Conservation (phyloP, 768 basidiomycete species). For the Suillus ampliporus region DNA sequence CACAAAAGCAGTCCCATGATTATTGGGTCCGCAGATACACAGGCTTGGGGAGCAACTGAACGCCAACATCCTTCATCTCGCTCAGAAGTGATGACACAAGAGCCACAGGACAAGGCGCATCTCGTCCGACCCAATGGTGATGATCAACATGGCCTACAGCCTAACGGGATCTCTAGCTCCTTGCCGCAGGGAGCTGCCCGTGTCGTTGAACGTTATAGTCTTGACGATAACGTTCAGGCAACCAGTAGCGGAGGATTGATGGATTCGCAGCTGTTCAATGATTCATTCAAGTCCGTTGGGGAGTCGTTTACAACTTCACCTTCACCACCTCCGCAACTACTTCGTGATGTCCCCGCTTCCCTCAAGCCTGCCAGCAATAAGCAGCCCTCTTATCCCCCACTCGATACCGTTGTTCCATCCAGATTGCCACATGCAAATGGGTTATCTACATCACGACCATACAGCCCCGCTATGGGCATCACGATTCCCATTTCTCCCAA, state of each 20-base stretch:
- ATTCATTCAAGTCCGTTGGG: conserved; percentile 39
- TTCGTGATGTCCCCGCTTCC: conserved; percentile 35
- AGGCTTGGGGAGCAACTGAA: conserved; percentile 27
- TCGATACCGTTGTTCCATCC: conserved; percentile 40
- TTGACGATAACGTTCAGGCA: conserved; percentile 46
- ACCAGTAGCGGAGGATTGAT: conserved; percentile 26
- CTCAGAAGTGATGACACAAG: conserved; percentile 26
- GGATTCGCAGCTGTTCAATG: conserved; percentile 35
- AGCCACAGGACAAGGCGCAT: conserved; percentile 27
- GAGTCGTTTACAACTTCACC: conserved; percentile 30
- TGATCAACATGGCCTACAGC: conserved; percentile 41
- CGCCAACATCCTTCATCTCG: conserved; percentile 18
- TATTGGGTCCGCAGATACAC: conserved; percentile 32
- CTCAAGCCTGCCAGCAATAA: conserved; percentile 49
- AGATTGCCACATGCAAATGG: conserved; percentile 56
- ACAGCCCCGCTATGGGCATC: conserved; percentile 44
- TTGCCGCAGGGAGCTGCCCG: conserved; percentile 49
- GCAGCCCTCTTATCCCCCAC: conserved; percentile 50
- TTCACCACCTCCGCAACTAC: conserved; percentile 26
- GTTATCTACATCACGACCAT: conserved; percentile 61
- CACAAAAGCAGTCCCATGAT: conserved; percentile 37
- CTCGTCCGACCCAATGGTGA: conserved; percentile 18
- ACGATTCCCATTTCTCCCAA: conserved; percentile 69
- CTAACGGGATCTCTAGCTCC: conserved; percentile 49
- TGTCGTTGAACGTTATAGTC: conserved; percentile 57